Evolutionary conservation across 208 protist genomes (phyloP).

Genomic region (Leishmania major): DNA sequence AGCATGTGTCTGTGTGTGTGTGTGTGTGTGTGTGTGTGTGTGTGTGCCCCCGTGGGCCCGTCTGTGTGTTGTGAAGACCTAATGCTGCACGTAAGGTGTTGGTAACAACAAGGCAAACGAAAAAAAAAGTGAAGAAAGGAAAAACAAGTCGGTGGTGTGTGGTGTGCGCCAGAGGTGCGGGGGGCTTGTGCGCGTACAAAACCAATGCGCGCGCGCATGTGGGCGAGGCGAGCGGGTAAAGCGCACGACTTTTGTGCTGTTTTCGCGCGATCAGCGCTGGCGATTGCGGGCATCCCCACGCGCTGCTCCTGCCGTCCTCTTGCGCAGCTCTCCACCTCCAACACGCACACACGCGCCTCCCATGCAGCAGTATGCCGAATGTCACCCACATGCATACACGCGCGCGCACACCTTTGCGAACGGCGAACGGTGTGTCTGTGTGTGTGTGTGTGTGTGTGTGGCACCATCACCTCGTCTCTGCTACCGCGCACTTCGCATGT

Average conservation of each 20-base stretch:
- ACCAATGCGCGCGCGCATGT: not conserved
- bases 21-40: not conserved
- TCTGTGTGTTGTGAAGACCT: not conserved
- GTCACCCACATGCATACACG: not conserved
- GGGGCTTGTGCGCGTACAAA: not conserved
- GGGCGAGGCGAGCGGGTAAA: not conserved
- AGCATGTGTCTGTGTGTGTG: conserved; percentile 3
- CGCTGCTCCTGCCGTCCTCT: too few relatives aligned
- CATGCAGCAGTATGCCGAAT: not conserved
- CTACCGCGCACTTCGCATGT: not conserved
- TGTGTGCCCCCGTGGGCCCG: too few relatives aligned
- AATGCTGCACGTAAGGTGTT: not conserved
- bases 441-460: not conserved
- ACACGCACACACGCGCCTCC: too few relatives aligned
- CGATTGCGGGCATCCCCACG: not conserved
- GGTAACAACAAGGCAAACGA: not conserved
- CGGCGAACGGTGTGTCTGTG: too few relatives aligned
- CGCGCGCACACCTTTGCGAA: too few relatives aligned
- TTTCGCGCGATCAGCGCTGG: not conserved
- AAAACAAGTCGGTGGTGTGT: not conserved
- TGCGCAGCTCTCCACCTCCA: not conserved
- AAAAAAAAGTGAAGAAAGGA: not conserved
- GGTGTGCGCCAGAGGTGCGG: not conserved
- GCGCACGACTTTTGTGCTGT: not conserved
- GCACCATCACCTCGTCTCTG: not conserved